These are phyloP conservation scores for Fraxinus excelsior DNA, from an alignment of 257 asterid genomes.

Conservation along the genomic window DNA sequence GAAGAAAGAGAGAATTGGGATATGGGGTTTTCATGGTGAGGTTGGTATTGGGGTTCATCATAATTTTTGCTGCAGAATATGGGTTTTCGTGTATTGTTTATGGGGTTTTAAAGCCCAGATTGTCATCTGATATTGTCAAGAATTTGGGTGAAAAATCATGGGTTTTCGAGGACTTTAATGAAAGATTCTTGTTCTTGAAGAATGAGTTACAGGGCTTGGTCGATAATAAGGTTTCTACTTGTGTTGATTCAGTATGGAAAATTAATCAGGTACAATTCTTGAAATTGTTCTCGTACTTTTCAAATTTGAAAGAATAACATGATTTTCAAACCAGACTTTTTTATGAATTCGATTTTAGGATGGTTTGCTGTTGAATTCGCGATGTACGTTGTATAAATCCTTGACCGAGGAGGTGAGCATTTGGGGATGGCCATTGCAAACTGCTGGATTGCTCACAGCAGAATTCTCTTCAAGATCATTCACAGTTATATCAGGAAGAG, in stretches of 20 bases:
- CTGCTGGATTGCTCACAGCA: constrained; percentile 78
- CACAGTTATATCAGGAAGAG: constrained; percentile 66
- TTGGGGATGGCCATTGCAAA: constrained; percentile 96
- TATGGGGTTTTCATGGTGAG: constrained; percentile 34
- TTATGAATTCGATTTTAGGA: constrained; percentile 42
- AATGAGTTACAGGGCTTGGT: constrained; percentile 26
- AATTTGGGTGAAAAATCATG: constrained; percentile 42
- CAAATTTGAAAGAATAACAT: background rate
- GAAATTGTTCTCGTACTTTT: background rate
- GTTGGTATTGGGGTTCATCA: constrained; percentile 39
- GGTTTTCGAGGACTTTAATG: constrained; percentile 42
- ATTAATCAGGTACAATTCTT: constrained; percentile 51
- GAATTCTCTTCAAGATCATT: constrained; percentile 56
- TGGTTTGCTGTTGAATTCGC: constrained; percentile 60
- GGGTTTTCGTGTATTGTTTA: constrained; percentile 52
- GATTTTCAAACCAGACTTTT: background rate
- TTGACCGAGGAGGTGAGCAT: constrained; percentile 66
- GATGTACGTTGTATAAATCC: constrained; percentile 57
- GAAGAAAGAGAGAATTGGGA: constrained; percentile 37
- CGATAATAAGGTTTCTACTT: constrained; percentile 37
- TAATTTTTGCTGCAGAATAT: constrained; percentile 45
- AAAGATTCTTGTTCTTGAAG: constrained; percentile 52
- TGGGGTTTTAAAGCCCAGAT: constrained; percentile 37
- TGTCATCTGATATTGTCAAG: constrained; percentile 42
- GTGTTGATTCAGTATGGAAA: constrained; percentile 62